Evolutionary conservation across 1,139 yeast species (phyloP).

Genomic region (Candida buenavistaensis): DNA sequence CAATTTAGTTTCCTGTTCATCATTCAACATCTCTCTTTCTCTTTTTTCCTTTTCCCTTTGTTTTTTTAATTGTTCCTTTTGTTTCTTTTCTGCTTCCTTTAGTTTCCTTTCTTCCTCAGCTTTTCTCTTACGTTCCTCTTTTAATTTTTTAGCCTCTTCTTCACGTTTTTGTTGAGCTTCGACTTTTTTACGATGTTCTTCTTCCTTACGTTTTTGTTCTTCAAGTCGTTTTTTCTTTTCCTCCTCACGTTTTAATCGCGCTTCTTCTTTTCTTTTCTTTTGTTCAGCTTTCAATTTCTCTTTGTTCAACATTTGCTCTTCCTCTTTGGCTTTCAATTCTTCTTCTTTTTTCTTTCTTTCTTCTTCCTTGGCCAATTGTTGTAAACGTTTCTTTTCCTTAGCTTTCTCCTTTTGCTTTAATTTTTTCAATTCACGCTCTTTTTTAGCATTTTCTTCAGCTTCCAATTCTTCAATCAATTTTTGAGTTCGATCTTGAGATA

Average conservation of each 20-base stretch:
- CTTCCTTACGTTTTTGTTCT: slow-evolving; percentile 44
- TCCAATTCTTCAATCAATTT: slow-evolving; percentile 76
- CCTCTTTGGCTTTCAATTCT: slow-evolving; percentile 42
- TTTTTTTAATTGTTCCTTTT: slow-evolving; percentile 42
- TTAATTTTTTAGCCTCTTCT: slow-evolving; percentile 39
- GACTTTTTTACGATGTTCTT: slow-evolving; percentile 39
- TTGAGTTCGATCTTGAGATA: slow-evolving; percentile 72
- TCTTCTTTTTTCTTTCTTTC: slow-evolving; percentile 63
- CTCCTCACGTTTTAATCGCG: slow-evolving; percentile 51
- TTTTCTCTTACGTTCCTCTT: slow-evolving; percentile 49
- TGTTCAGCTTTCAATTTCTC: slow-evolving; percentile 46
- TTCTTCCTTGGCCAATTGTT: slow-evolving; percentile 73
- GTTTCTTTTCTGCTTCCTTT: slow-evolving; percentile 48
- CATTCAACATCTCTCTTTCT: slow-evolving; percentile 27
- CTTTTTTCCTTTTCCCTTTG: slow-evolving; percentile 38
- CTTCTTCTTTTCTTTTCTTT: slow-evolving; percentile 48
- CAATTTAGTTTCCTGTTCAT: slow-evolving; percentile 22
- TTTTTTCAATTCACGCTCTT: slow-evolving; percentile 72
- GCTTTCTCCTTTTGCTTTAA: slow-evolving; percentile 72
- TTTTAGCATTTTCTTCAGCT: slow-evolving; percentile 68
- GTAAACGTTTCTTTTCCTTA: slow-evolving; percentile 72
- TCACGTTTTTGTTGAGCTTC: slow-evolving; percentile 54
- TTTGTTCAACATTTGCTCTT: slow-evolving; percentile 32
- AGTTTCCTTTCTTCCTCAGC: slow-evolving; percentile 41
- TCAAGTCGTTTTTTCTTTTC: slow-evolving; percentile 48